A percentile compares a stretch with the other conserved stretches of the same genome.
Evolutionary conservation across 2,329 filamentous ascomycete species (phyloP).

Genomic region (Penicillium paneum): DNA sequence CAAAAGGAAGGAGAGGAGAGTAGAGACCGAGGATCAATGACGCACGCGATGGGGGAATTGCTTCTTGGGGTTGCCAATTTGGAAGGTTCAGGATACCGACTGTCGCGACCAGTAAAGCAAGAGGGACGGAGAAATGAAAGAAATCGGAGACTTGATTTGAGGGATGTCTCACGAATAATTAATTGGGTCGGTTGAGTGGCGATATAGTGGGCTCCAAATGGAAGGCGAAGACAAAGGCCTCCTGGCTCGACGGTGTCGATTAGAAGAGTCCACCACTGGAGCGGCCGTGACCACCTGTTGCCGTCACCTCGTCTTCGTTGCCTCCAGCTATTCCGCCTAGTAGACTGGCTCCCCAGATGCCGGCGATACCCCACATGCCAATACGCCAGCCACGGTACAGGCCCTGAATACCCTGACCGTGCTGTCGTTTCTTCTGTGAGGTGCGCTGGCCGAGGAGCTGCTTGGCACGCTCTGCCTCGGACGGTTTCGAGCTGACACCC

Average conservation of each 20-base stretch:
- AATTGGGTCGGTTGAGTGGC: not conserved
- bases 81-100: not conserved
- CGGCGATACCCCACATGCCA: conserved; percentile 54
- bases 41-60: not conserved
- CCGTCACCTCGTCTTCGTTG: conserved; percentile 36
- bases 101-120: not conserved
- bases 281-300: conserved; percentile 22
- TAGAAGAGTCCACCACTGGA: conserved; percentile 35
- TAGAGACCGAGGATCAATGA: conserved; percentile 1
- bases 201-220: not conserved
- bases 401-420: conserved; percentile 55
- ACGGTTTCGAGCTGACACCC: conserved; percentile 51
- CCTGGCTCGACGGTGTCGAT: not conserved
- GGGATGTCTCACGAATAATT: not conserved
- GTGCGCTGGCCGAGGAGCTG: conserved; percentile 38
- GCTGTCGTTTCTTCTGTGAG: conserved; percentile 44
- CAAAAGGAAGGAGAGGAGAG: conserved; percentile 16
- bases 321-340: conserved; percentile 39
- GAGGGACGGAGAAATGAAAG: not conserved
- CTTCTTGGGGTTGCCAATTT: not conserved
- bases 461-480: conserved; percentile 45
- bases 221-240: not conserved
- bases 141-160: not conserved
- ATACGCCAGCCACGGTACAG: conserved; percentile 58
- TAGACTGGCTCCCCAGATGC: conserved; percentile 52